Evolutionary conservation across 148 eudicot genomes (phyloP).

Genomic region (Chenopodium suecicum): DNA sequence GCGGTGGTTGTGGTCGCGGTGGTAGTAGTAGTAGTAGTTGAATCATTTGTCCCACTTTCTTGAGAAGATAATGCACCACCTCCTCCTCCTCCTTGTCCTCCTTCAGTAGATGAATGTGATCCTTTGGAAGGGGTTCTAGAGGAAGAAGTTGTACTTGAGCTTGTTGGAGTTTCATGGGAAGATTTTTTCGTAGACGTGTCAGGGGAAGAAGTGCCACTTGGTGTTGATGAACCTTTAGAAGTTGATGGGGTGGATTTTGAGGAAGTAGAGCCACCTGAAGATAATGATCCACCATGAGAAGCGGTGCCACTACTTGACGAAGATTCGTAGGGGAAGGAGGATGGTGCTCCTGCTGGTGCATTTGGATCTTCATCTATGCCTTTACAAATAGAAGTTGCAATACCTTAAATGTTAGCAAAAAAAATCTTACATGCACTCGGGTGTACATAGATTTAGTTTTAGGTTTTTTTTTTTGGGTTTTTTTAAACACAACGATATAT

Average conservation of each 20-base stretch:
- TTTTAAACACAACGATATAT: no score
- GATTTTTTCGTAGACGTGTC: not conserved
- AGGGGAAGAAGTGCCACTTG: not conserved
- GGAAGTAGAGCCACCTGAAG: not conserved
- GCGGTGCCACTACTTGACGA: slow-evolving; percentile 8
- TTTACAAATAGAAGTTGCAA: not conserved
- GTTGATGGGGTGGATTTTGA: slow-evolving; percentile 1
- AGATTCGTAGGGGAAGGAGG: not conserved
- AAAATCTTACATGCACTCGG: no score
- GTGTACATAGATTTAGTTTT: no score
- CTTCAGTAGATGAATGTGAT: not conserved
- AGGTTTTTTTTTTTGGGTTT: no score
- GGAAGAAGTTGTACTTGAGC: slow-evolving; percentile 11
- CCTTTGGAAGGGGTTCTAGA: not conserved
- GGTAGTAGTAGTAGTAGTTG: not conserved
- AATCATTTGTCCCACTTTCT: not conserved
- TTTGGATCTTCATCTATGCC: slow-evolving; percentile 33
- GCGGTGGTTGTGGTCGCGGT: not conserved
- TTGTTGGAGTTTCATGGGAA: slow-evolving; percentile 1
- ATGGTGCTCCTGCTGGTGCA: slow-evolving; percentile 29
- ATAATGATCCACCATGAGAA: not conserved
- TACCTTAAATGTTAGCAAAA: not conserved
- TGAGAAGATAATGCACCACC: not conserved
- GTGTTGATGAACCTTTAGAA: not conserved
- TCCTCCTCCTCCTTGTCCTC: no score